Evolutionary conservation across 2,329 filamentous ascomycete genomes (phyloP).

Genomic region (Plenodomus lindquistii): DNA sequence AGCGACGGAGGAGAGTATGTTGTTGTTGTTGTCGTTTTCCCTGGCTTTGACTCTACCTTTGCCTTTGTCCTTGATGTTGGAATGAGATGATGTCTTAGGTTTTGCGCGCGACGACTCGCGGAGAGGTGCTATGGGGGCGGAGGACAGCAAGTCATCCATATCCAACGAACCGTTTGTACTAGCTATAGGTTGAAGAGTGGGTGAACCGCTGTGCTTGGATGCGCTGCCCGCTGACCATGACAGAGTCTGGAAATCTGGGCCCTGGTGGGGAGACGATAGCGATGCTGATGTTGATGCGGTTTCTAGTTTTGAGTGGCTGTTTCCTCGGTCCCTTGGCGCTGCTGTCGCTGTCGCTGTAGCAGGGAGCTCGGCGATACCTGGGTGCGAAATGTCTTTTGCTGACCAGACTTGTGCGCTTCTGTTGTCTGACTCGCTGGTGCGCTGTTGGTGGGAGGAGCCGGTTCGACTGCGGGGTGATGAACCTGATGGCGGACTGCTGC

Average conservation of each 20-base stretch:
- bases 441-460: not conserved
- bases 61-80: not conserved
- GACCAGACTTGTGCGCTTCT: slow-evolving; percentile 10
- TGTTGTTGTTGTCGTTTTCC: not conserved
- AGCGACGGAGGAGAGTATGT: not conserved
- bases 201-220: not conserved
- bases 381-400: slow-evolving; percentile 10
- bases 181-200: not conserved
- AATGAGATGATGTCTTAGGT: not conserved
- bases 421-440: slow-evolving; percentile 15
- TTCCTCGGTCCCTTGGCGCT: not conserved
- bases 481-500: slow-evolving; percentile 4
- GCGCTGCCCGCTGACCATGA: not conserved
- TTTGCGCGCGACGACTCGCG: not conserved
- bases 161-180: not conserved
- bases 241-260: slow-evolving; percentile 7
- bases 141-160: not conserved
- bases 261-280: slow-evolving; percentile 7
- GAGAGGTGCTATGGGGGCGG: not conserved
- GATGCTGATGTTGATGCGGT: slow-evolving; percentile 26
- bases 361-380: slow-evolving; percentile 25
- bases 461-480: not conserved
- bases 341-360: slow-evolving; percentile 9
- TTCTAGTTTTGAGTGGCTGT: slow-evolving; percentile 44
- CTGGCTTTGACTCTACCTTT: not conserved